phyloP scores from a whole-genome alignment of 23 red algal species.

The Gracilaria gracilis region DNA sequence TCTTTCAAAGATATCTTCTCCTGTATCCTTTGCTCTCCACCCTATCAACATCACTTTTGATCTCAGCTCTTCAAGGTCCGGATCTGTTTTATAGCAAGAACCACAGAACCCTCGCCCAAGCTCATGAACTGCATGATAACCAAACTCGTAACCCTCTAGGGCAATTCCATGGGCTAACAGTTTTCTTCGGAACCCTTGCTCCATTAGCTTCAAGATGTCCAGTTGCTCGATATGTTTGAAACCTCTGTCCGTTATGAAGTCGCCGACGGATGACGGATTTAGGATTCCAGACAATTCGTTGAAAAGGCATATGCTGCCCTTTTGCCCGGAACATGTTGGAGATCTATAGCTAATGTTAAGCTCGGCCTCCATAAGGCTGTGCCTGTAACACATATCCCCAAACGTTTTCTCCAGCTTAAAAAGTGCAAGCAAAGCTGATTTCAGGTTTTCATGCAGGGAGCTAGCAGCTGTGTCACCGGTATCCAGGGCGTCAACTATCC shows the following conservation, averaged over 20 bases:
- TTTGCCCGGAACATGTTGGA: constrained; percentile 31
- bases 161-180: constrained; percentile 39
- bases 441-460: not conserved
- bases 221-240: constrained; percentile 7
- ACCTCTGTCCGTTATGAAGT: constrained; percentile 36
- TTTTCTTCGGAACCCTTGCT: constrained; percentile 28
- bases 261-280: constrained; percentile 47
- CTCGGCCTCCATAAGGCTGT: constrained; percentile 42
- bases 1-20: constrained; percentile 22
- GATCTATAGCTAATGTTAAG: constrained; percentile 35
- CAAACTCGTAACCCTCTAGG: constrained; percentile 53
- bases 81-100: constrained; percentile 22
- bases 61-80: constrained; percentile 7
- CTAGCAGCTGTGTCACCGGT: not conserved
- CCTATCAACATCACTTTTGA: constrained; percentile 43
- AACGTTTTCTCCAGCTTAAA: constrained; percentile 33
- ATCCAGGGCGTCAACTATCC: not conserved
- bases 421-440: constrained; percentile 4
- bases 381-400: constrained; percentile 40
- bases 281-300: constrained; percentile 64
- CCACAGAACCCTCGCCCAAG: constrained; percentile 40
- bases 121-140: constrained; percentile 24
- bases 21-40: constrained; percentile 32
- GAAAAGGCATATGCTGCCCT: constrained; percentile 50
- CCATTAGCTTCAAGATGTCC: constrained; percentile 30